These are phyloP conservation scores for Solanum clarkiae DNA, from an alignment of 257 asterid species.

Conservation along the genomic window DNA sequence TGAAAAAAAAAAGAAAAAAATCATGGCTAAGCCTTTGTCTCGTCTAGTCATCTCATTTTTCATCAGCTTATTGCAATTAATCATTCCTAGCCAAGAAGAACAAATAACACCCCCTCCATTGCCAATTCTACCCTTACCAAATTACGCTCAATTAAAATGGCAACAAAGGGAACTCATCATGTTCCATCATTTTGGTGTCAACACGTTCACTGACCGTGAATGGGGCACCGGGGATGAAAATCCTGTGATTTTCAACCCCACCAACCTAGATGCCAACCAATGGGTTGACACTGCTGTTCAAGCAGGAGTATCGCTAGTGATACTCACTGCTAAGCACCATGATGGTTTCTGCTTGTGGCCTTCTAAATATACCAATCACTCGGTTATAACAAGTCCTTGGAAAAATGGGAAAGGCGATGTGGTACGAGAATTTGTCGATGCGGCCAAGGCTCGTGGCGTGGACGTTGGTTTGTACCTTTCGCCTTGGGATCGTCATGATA, in stretches of 20 bases:
- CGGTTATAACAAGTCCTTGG: slow-evolving; percentile 76
- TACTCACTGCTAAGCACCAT: slow-evolving; percentile 90
- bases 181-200: slow-evolving; percentile 88
- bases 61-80: background rate
- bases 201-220: slow-evolving; percentile 75
- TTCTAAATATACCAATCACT: slow-evolving; percentile 68
- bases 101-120: slow-evolving; percentile 56
- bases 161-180: slow-evolving; percentile 81
- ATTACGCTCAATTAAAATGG: slow-evolving; percentile 79
- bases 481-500: slow-evolving; percentile 93
- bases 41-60: background rate
- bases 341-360: slow-evolving; percentile 99
- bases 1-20: background rate
- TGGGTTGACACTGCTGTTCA: slow-evolving; percentile 67
- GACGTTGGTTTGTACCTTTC: slow-evolving; percentile 82
- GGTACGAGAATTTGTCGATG: slow-evolving; percentile 46
- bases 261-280: slow-evolving; percentile 44
- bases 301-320: slow-evolving; percentile 58
- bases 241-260: slow-evolving; percentile 59
- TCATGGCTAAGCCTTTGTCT: slow-evolving; percentile 5
- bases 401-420: slow-evolving; percentile 67
- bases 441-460: slow-evolving; percentile 48
- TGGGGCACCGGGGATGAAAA: slow-evolving; percentile 83
- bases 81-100: background rate
- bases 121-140: slow-evolving; percentile 78